Percentiles rank a stretch among this genome's conserved stretches.
Conservation (phyloP, 495 filamentous ascomycete genomes). For the Hyaloscypha bicolor region DNA sequence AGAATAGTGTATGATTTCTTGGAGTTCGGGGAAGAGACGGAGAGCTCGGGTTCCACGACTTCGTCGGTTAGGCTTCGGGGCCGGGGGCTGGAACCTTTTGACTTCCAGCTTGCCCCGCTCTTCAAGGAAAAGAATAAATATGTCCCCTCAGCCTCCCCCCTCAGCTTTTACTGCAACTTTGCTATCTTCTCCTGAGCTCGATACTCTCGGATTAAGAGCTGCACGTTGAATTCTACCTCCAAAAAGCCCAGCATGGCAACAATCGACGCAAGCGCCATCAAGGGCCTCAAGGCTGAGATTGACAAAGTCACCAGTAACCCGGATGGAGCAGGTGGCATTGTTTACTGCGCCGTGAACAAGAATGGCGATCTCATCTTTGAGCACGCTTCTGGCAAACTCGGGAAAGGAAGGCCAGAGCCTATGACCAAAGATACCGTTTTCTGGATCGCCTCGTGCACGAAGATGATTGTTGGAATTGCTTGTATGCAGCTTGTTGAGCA, state of each 20-base stretch:
- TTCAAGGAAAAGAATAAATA: background rate
- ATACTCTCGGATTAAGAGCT: background rate
- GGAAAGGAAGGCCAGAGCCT: background rate
- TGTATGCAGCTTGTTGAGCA: slow-evolving; percentile 66
- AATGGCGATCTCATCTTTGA: slow-evolving; percentile 1
- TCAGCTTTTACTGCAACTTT: background rate
- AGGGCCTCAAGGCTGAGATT: background rate
- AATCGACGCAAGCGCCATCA: background rate
- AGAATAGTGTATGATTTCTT: background rate
- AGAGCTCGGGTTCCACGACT: no score
- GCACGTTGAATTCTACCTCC: background rate
- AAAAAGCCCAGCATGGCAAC: background rate
- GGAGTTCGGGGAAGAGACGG: no score
- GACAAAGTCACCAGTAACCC: background rate
- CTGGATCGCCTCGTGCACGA: slow-evolving; percentile 64
- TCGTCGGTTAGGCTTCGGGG: no score
- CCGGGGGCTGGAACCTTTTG: no score
- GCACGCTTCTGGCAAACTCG: background rate
- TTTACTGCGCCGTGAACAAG: background rate
- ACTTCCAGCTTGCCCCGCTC: background rate
- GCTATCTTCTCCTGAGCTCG: background rate
- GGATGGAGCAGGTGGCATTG: background rate
- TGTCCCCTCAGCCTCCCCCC: background rate
- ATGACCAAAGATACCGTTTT: slow-evolving; percentile 58
- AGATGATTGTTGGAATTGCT: slow-evolving; percentile 55